Base-by-base conservation (phyloP, 2,329 filamentous ascomycete genomes). In the Sarocladium kiliense region DNA sequence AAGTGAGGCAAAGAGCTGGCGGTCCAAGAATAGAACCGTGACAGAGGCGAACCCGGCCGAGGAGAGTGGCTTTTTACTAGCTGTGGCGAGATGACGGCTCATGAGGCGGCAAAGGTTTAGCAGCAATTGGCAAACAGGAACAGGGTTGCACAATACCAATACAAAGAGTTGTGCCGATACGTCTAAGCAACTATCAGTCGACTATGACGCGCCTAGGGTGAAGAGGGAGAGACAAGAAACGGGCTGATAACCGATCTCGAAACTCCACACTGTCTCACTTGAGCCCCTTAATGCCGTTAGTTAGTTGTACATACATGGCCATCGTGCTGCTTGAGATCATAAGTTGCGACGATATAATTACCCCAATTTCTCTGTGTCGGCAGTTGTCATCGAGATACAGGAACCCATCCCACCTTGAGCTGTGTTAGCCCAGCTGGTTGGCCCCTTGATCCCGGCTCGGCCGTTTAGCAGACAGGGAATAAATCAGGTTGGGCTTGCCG, bases 231-330 rank as follows among this genome's bases (percentile, higher is more conserved):
- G 27, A 51, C 47, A 34, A 3, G 10, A 10, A n/a, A n/a, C n/a
- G n/a, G n/a, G 47, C 21, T 18, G 27, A 4, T 3, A 30, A 34
- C 27, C 47, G 27, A 51, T 51, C 47, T 51, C 21, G 26, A 36
- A 21, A 51, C 47, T 51, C 47, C 27, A 36, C 47, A 51, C 3
- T 51, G 47, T 51, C 30, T 51, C 47, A 51, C 44, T 25, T 25
- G n/a, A 44, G 36, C 36, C n/a, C n/a, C 36, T 39, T n/a, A 16
- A 16, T 39, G 16, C 6, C 36, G 36, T 5, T 39, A n/a, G 36
- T 39, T n/a, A n/a, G n/a, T n/a, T n/a, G n/a, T n/a, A n/a, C n/a
- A 41, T 10, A 6, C 37, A 41, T 6, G 6, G 10, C 3, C n/a
- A 44, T 44, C 19, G 18, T 44, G 21, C 10, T 18, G 18, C 37